Evolutionary conservation across 345 rosid genomes (phyloP).

Genomic region (Aegle marmelos): DNA sequence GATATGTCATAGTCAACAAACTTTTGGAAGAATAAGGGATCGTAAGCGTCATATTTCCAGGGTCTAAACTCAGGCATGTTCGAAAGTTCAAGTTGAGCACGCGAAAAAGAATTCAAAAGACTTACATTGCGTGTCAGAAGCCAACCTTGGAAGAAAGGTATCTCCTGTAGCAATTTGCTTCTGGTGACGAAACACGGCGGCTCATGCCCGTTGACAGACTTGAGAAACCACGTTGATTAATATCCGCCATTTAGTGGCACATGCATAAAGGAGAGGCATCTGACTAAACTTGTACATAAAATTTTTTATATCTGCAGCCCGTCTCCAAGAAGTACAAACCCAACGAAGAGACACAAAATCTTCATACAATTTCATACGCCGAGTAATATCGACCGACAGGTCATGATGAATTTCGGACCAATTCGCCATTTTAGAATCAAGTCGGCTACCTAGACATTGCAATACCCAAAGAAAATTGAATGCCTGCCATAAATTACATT

Average conservation of each 20-base stretch:
- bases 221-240: background rate
- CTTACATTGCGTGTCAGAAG: background rate
- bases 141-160: background rate
- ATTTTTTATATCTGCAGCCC: background rate
- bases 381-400: background rate
- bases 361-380: background rate
- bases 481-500: no score
- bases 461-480: no score
- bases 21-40: background rate
- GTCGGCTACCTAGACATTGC: no score
- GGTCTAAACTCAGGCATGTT: background rate
- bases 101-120: background rate
- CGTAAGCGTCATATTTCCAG: background rate
- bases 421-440: no score
- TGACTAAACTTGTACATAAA: background rate
- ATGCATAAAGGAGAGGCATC: background rate
- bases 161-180: background rate
- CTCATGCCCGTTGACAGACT: background rate
- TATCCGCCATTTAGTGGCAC: no score
- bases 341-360: background rate
- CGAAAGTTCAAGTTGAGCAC: background rate
- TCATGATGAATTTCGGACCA: background rate
- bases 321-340: background rate
- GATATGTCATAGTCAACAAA: background rate
- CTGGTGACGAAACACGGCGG: background rate